A percentile compares a stretch with the other conserved stretches of the same genome.
Evolutionary conservation across 1,284 basidiomycete genomes (phyloP).

Genomic region (Flammula alnicola): DNA sequence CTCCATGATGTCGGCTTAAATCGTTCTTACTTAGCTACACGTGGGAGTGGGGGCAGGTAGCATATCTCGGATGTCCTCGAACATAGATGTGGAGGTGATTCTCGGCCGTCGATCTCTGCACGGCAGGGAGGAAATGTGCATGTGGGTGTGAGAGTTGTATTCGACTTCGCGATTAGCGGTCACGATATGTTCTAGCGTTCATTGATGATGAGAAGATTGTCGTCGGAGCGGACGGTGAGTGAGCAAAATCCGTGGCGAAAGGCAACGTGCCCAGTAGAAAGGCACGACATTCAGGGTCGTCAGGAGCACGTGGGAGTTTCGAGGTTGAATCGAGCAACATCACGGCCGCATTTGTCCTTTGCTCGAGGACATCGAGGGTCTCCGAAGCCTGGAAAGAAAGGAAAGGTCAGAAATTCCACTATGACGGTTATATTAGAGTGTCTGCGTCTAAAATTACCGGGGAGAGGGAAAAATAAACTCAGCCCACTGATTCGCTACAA

Average conservation of each 20-base stretch:
- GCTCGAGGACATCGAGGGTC: background rate
- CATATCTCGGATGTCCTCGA: constrained; percentile 17
- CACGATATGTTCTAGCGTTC: constrained; percentile 18
- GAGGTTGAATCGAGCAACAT: background rate
- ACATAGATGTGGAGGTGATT: constrained; percentile 17
- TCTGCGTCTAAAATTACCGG: no score
- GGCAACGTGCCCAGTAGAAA: constrained; percentile 20
- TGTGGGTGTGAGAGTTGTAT: constrained; percentile 20
- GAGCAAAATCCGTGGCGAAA: constrained; percentile 17
- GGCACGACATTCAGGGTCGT: constrained; percentile 17
- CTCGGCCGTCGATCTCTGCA: constrained; percentile 20
- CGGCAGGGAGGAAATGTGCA: constrained; percentile 14
- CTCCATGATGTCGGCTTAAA: constrained; percentile 15
- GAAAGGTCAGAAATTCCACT: no score
- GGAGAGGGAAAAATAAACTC: no score
- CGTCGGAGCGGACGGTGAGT: constrained; percentile 15
- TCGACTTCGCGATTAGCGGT: constrained; percentile 14
- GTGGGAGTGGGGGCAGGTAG: constrained; percentile 22
- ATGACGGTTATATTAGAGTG: no score
- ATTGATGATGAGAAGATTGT: constrained; percentile 27
- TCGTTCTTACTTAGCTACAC: constrained; percentile 15
- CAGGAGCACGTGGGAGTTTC: constrained; percentile 11
- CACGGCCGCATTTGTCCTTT: background rate
- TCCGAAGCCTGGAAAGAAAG: background rate
- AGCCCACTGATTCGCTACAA: no score